Evolutionary conservation across 768 basidiomycete species (phyloP).

Genomic region (Melanogaster broomeanus): DNA sequence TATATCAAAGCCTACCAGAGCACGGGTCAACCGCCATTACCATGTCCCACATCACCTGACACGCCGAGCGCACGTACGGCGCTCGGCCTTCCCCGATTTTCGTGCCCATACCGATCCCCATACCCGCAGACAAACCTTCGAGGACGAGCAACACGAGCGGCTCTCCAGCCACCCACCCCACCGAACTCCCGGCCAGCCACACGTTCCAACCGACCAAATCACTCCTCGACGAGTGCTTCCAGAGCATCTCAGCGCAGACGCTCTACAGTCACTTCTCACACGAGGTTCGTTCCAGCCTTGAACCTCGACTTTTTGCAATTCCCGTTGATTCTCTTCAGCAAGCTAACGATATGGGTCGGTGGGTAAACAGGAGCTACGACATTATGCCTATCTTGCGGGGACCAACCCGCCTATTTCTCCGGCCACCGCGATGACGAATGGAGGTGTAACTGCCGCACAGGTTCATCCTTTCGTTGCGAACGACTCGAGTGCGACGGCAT

Average conservation of each 20-base stretch:
- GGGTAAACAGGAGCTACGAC: conserved; percentile 44
- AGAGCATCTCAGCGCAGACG: conserved; percentile 41
- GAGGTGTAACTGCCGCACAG: neutral
- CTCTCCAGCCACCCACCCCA: conserved; percentile 7
- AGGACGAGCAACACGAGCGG: neutral
- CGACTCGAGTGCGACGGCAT: conserved; percentile 26
- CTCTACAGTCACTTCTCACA: conserved; percentile 38
- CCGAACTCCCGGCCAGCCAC: conserved; percentile 20
- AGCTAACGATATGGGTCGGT: conserved; percentile 18
- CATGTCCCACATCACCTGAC: conserved; percentile 50
- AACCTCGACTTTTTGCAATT: conserved; percentile 6
- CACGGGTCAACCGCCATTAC: conserved; percentile 49
- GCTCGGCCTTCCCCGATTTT: conserved; percentile 53
- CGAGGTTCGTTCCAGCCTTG: conserved; percentile 38
- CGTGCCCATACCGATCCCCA: conserved; percentile 38
- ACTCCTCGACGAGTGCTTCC: conserved; percentile 28
- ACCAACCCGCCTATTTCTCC: conserved; percentile 24
- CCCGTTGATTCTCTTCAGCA: neutral
- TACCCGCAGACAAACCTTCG: conserved; percentile 1
- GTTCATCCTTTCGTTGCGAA: conserved; percentile 23
- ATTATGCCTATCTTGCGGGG: conserved; percentile 41
- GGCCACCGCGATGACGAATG: neutral
- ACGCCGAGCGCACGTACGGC: conserved; percentile 43
- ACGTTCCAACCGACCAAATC: conserved; percentile 29
- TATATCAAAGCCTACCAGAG: conserved; percentile 51